Evolutionary conservation across 768 basidiomycete species (phyloP).

Genomic region (Serpula lacrymans): DNA sequence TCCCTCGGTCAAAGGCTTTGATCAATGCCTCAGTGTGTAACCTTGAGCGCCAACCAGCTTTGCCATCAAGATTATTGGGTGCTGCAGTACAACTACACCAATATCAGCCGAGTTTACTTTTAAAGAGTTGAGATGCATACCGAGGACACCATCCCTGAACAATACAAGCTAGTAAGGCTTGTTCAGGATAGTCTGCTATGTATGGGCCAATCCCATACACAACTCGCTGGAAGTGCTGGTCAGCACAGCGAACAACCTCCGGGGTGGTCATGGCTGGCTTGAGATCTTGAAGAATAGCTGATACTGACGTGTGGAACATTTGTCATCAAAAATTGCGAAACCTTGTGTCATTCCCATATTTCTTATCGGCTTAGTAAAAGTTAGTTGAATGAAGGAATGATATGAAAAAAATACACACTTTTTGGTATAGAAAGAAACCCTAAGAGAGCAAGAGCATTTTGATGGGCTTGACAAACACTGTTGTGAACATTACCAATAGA

Average conservation of each 20-base stretch:
- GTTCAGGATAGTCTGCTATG: conserved; percentile 41
- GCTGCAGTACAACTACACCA: conserved; percentile 21
- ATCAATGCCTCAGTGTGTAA: conserved; percentile 19
- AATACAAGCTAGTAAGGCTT: conserved; percentile 29
- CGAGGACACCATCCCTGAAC: conserved; percentile 34
- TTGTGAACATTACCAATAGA: conserved; percentile 16
- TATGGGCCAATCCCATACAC: conserved; percentile 35
- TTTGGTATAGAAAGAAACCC: conserved; percentile 16
- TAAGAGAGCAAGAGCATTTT: conserved; percentile 5
- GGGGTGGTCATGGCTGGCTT: conserved; percentile 24
- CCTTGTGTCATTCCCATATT: conserved; percentile 9
- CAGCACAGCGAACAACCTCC: conserved; percentile 19
- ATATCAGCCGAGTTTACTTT: too few species aligned
- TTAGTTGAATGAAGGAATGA: neutral
- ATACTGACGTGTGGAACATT: conserved; percentile 28
- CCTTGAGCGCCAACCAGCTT: conserved; percentile 8
- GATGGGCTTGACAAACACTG: conserved; percentile 8
- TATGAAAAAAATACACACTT: conserved; percentile 10
- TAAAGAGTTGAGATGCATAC: conserved; percentile 20
- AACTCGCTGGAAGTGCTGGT: conserved; percentile 25
- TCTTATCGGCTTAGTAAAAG: conserved; percentile 3
- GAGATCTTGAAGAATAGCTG: conserved; percentile 19
- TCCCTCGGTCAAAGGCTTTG: conserved; percentile 11
- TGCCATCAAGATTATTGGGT: conserved; percentile 20
- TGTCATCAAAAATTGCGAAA: conserved; percentile 27